phyloP scores from a whole-genome alignment of 2,329 filamentous ascomycete genomes.

The Exserohilum rostratum region DNA sequence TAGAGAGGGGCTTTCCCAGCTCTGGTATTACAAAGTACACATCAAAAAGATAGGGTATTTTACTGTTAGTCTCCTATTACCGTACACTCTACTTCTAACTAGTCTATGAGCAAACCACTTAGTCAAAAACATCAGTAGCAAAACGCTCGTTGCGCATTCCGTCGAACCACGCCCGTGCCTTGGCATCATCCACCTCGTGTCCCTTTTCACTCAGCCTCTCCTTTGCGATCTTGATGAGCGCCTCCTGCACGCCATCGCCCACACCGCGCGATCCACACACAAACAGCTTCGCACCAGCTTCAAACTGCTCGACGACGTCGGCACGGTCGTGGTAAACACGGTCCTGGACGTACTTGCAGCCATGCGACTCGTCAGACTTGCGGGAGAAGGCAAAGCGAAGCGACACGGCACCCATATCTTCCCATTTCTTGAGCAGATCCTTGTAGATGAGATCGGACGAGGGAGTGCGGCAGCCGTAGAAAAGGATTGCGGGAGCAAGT shows the following conservation, averaged over 20 bases:
- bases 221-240: slow-evolving; percentile 51
- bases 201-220: slow-evolving; percentile 50
- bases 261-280: slow-evolving; percentile 66
- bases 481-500: slow-evolving; percentile 68
- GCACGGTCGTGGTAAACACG: slow-evolving; percentile 56
- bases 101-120: too few relatives aligned
- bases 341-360: slow-evolving; percentile 62
- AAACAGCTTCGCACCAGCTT: slow-evolving; percentile 62
- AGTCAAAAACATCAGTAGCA: slow-evolving; percentile 13
- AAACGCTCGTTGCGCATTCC: slow-evolving; percentile 52
- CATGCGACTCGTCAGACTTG: slow-evolving; percentile 49
- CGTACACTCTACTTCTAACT: too few relatives aligned
- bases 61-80: too few relatives aligned
- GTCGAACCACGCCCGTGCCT: slow-evolving; percentile 55
- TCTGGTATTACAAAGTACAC: too few relatives aligned
- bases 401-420: slow-evolving; percentile 63
- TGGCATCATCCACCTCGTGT: slow-evolving; percentile 48
- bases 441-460: slow-evolving; percentile 66
- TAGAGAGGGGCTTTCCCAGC: too few relatives aligned
- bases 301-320: slow-evolving; percentile 55
- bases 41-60: too few relatives aligned
- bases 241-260: slow-evolving; percentile 53
- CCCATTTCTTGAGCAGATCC: slow-evolving; percentile 65
- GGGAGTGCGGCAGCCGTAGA: slow-evolving; percentile 66
- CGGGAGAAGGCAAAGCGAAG: slow-evolving; percentile 67